Evolutionary conservation across 768 basidiomycete genomes (phyloP).

Genomic region (Fibroporia radiculosa): DNA sequence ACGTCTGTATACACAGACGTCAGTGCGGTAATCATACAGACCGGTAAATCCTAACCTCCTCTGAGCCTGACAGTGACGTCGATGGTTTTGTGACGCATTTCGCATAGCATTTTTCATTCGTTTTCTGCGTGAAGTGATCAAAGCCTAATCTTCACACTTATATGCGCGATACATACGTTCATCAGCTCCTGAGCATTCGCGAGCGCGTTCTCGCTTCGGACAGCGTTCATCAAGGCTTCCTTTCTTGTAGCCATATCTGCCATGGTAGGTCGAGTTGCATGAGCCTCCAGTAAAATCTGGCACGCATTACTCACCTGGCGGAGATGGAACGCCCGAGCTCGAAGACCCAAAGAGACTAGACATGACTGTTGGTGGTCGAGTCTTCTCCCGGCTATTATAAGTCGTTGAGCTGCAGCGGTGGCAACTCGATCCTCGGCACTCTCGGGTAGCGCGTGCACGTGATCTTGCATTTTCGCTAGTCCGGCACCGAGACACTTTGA

Average conservation of each 20-base stretch:
- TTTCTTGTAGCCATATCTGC: slow-evolving; percentile 32
- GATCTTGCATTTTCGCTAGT: no score
- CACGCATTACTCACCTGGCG: slow-evolving; percentile 5
- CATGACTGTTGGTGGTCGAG: slow-evolving; percentile 1
- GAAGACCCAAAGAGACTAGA: slow-evolving; percentile 7
- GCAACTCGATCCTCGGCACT: no score
- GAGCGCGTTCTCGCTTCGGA: slow-evolving; percentile 64
- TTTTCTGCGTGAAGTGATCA: slow-evolving; percentile 42
- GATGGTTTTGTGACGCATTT: slow-evolving; percentile 77
- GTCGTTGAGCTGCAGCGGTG: no score
- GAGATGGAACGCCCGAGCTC: slow-evolving; percentile 7
- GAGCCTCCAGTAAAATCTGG: background rate
- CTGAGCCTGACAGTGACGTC: slow-evolving; percentile 56
- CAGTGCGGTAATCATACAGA: background rate
- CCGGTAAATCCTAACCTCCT: slow-evolving; percentile 46
- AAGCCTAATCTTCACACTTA: background rate
- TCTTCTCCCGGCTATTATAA: no score
- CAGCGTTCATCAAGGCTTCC: slow-evolving; percentile 47
- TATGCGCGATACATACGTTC: slow-evolving; percentile 38
- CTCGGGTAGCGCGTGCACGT: no score
- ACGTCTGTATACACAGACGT: slow-evolving; percentile 40
- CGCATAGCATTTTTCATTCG: slow-evolving; percentile 67
- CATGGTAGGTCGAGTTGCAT: background rate
- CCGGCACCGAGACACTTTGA: no score
- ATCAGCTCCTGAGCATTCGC: slow-evolving; percentile 78